phyloP scores from a whole-genome alignment of 2,329 filamentous ascomycete species.

The Fusarium sp. region DNA sequence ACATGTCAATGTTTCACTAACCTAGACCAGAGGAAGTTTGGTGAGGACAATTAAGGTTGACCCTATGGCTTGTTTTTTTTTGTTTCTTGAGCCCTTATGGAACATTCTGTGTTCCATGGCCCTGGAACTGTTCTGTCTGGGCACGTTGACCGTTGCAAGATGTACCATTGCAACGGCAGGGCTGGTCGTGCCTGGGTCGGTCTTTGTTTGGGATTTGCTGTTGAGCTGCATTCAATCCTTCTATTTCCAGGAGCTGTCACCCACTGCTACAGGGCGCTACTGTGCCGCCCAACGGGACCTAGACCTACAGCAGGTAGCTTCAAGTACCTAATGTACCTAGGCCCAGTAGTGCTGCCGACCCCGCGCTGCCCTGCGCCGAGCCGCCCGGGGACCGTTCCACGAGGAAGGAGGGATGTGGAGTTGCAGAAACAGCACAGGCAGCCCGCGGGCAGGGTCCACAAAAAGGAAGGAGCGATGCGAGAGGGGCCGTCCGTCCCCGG shows the following conservation, averaged over 20 bases:
- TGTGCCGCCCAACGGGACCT: slow-evolving; percentile 24
- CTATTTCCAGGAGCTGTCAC: slow-evolving; percentile 27
- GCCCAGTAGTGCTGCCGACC: slow-evolving; percentile 36
- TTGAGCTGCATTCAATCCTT: slow-evolving; percentile 3
- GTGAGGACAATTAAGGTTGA: neutral
- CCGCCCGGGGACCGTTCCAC: slow-evolving; percentile 34
- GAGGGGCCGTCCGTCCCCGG: slow-evolving; percentile 11
- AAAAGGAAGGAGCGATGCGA: neutral
- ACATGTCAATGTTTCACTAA: neutral
- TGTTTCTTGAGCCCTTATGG: neutral
- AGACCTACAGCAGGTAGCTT: slow-evolving; percentile 12
- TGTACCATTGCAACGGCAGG: slow-evolving; percentile 1
- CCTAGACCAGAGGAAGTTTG: neutral
- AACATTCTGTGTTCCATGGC: slow-evolving; percentile 3
- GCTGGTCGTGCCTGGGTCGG: neutral
- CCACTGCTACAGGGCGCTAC: slow-evolving; percentile 14
- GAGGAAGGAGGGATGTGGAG: slow-evolving; percentile 9
- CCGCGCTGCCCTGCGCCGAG: slow-evolving; percentile 40
- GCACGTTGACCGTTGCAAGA: slow-evolving; percentile 3
- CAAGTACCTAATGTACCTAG: slow-evolving; percentile 17
- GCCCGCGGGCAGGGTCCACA: slow-evolving; percentile 9
- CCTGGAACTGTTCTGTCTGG: neutral
- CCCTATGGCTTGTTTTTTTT: neutral
- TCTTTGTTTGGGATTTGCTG: slow-evolving; percentile 1
- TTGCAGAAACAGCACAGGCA: slow-evolving; percentile 11